These are phyloP conservation scores for Aspergillus carlsbadensis DNA, from an alignment of 495 filamentous ascomycete species.

Conservation along the genomic window DNA sequence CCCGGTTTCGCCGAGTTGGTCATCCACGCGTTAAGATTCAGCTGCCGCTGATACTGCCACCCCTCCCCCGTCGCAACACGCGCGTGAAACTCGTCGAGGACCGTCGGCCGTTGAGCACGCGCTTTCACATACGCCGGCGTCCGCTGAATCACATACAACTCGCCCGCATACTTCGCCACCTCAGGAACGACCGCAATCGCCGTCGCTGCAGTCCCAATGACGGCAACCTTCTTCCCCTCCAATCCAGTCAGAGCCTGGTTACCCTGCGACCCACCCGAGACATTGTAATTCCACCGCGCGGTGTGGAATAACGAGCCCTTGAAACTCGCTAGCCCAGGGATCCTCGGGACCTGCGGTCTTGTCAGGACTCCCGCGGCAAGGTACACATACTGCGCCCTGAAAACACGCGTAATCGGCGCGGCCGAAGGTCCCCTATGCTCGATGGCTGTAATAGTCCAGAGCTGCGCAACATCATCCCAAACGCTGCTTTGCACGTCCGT, in stretches of 20 bases:
- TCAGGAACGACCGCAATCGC: constrained; percentile 36
- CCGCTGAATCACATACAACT: constrained; percentile 42
- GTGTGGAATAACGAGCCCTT: constrained; percentile 29
- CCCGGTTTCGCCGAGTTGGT: constrained; percentile 16
- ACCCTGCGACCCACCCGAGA: constrained; percentile 47
- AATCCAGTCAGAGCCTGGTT: constrained; percentile 38
- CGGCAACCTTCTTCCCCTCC: constrained; percentile 41
- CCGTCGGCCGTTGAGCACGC: constrained; percentile 48
- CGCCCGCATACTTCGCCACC: constrained; percentile 23
- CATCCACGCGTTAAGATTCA: constrained; percentile 28
- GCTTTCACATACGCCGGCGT: constrained; percentile 46
- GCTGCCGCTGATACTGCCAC: constrained; percentile 40
- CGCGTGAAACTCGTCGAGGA: constrained; percentile 44
- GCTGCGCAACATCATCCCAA: background rate
- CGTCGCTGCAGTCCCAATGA: constrained; percentile 46
- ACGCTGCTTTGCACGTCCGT: constrained; percentile 18
- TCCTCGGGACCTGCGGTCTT: constrained; percentile 24
- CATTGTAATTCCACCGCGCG: constrained; percentile 36
- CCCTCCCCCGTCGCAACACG: constrained; percentile 36
- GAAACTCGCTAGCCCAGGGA: constrained; percentile 17
- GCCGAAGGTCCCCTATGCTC: background rate
- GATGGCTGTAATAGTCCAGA: background rate
- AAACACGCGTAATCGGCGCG: background rate
- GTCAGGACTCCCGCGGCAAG: constrained; percentile 18
- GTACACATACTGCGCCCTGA: constrained; percentile 19